Percentiles rank a stretch among this genome's conserved stretches.
Conservation (phyloP, 106 monocot genomes). For the Amphibolis antarctica region DNA sequence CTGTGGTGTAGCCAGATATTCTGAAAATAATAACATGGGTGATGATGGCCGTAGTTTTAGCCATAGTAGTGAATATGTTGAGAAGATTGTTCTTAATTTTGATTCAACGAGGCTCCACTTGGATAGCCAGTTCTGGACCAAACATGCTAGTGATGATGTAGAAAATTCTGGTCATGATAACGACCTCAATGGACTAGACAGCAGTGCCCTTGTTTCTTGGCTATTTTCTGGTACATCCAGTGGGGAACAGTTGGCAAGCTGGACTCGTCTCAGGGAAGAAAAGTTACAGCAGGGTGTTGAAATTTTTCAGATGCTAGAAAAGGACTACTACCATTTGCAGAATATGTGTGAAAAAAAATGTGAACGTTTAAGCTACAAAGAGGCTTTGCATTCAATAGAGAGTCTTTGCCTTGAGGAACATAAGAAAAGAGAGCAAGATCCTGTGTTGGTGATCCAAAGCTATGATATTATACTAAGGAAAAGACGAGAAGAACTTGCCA, state of each 20-base stretch:
- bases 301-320: slow-evolving; percentile 51
- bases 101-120: slow-evolving; percentile 35
- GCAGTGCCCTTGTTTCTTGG: slow-evolving; percentile 53
- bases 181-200: slow-evolving; percentile 14
- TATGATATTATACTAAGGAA: slow-evolving; percentile 54
- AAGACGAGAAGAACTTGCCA: slow-evolving; percentile 56
- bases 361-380: slow-evolving; percentile 60
- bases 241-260: slow-evolving; percentile 40
- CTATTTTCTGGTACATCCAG: slow-evolving; percentile 54
- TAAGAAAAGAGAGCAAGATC: slow-evolving; percentile 40
- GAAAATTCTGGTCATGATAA: slow-evolving; percentile 13
- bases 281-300: slow-evolving; percentile 44
- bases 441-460: slow-evolving; percentile 24
- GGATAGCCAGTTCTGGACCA: slow-evolving; percentile 22
- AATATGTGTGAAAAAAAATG: slow-evolving; percentile 59
- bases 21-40: slow-evolving; percentile 22
- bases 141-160: slow-evolving; percentile 9
- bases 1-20: slow-evolving; percentile 42
- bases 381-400: slow-evolving; percentile 43
- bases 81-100: slow-evolving; percentile 30
- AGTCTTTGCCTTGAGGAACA: slow-evolving; percentile 48
- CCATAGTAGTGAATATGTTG: slow-evolving; percentile 15
- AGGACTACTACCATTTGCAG: slow-evolving; percentile 60
- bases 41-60: slow-evolving; percentile 21
- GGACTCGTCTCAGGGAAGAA: slow-evolving; percentile 46